Conservation (phyloP, 768 basidiomycete species). For the Pulveroboletus sp. region DNA sequence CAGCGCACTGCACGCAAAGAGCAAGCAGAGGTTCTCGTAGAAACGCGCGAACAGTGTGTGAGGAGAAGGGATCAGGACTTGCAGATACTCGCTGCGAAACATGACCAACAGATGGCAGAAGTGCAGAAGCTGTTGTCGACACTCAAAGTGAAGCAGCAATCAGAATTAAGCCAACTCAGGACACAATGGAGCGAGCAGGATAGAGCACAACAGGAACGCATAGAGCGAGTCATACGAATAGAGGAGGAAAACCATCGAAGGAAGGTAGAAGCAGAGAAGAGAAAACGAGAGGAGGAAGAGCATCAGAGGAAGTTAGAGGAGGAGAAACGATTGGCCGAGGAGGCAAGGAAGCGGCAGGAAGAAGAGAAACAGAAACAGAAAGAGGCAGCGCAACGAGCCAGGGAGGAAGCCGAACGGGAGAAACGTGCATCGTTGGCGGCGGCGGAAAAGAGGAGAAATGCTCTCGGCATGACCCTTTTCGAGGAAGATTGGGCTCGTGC, state of each 20-base stretch:
- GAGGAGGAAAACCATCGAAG: constrained; percentile 58
- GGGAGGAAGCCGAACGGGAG: constrained; percentile 33
- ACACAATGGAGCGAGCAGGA: constrained; percentile 44
- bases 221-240: constrained; percentile 56
- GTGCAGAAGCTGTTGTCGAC: constrained; percentile 43
- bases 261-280: constrained; percentile 54
- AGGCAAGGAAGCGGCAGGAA: constrained; percentile 37
- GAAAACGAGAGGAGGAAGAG: constrained; percentile 45
- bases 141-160: constrained; percentile 41
- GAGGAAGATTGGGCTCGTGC: constrained; percentile 63
- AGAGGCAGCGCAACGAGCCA: constrained; percentile 26
- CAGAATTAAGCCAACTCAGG: constrained; percentile 42
- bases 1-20: constrained; percentile 39
- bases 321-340: constrained; percentile 39
- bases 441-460: constrained; percentile 37
- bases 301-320: constrained; percentile 45
- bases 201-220: constrained; percentile 46
- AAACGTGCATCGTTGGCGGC: constrained; percentile 35
- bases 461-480: constrained; percentile 48
- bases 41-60: constrained; percentile 13
- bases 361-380: constrained; percentile 37
- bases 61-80: constrained; percentile 11
- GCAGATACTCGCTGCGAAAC: constrained; percentile 34
- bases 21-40: constrained; percentile 18
- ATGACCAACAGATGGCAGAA: constrained; percentile 49